Conservation (phyloP, 176 grass and related monocot genomes). For the Eleusine coracana region DNA sequence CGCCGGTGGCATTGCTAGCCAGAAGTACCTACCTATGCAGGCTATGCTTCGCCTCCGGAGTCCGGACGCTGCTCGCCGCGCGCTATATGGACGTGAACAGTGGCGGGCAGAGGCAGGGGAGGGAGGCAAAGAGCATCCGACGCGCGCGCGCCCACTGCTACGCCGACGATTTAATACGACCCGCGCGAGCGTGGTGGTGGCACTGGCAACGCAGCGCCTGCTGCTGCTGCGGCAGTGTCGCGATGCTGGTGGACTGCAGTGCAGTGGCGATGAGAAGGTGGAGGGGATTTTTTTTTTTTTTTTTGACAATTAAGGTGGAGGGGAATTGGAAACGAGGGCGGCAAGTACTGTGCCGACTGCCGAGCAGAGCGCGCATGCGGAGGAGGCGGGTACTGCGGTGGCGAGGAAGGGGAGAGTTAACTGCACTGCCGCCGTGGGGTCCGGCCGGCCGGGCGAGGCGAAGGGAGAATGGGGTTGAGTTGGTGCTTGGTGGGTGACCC, state of each 20-base stretch:
- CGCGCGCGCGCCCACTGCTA: slow-evolving; percentile 18
- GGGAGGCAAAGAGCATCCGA: slow-evolving; percentile 53
- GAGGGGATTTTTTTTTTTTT: too few relatives aligned
- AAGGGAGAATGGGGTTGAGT: not conserved
- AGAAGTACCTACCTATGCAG: not conserved
- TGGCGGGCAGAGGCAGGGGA: slow-evolving; percentile 5
- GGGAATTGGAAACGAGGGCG: slow-evolving; percentile 5
- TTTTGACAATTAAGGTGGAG: too few relatives aligned
- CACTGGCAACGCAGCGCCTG: not conserved
- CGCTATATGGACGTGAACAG: slow-evolving; percentile 39
- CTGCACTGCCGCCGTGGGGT: slow-evolving; percentile 21
- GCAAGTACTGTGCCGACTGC: not conserved
- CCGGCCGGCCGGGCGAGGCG: not conserved
- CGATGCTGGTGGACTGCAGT: slow-evolving; percentile 2
- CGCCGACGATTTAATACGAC: slow-evolving; percentile 31
- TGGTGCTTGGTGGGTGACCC: slow-evolving; percentile 37
- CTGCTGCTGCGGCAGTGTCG: not conserved
- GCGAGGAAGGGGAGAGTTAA: slow-evolving; percentile 13
- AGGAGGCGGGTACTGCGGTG: not conserved
- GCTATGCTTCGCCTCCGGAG: not conserved
- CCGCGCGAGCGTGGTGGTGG: not conserved
- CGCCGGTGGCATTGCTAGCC: not conserved
- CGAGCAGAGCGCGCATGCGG: too few relatives aligned
- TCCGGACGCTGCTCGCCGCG: slow-evolving; percentile 17
- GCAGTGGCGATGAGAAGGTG: not conserved